Conservation (phyloP, 768 basidiomycete genomes). For the Leccinum sublutescens region DNA sequence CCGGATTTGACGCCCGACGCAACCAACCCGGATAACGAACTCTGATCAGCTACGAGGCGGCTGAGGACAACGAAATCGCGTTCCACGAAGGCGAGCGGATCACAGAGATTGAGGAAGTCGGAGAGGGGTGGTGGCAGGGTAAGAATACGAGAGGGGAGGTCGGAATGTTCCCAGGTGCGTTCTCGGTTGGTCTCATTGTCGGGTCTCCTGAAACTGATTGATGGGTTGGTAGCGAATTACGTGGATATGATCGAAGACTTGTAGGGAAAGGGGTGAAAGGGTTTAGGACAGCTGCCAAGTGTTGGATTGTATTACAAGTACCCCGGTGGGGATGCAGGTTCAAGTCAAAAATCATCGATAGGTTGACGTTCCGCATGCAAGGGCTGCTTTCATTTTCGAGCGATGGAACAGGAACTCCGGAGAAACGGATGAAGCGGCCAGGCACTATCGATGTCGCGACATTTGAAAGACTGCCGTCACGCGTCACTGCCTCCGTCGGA, state of each 20-base stretch:
- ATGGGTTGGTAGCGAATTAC: constrained; percentile 15
- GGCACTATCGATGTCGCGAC: too few species aligned
- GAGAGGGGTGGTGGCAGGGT: constrained; percentile 91
- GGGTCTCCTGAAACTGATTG: not conserved
- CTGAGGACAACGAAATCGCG: constrained; percentile 87
- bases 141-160: constrained; percentile 50
- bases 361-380: too few species aligned
- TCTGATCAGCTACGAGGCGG: constrained; percentile 71
- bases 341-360: too few species aligned
- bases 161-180: constrained; percentile 77
- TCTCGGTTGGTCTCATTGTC: not conserved
- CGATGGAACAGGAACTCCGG: too few species aligned
- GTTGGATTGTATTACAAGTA: not conserved
- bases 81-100: constrained; percentile 85
- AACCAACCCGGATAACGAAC: constrained; percentile 4
- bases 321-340: too few species aligned
- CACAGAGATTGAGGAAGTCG: constrained; percentile 71
- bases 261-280: not conserved
- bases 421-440: too few species aligned
- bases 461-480: too few species aligned
- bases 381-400: too few species aligned
- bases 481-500: too few species aligned
- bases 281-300: not conserved
- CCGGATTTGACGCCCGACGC: not conserved
- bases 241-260: constrained; percentile 14